A percentile compares a stretch with the other conserved stretches of the same genome.
These are phyloP conservation scores for Berkeleyomyces basicola DNA, from an alignment of 2,329 filamentous ascomycete genomes.

Conservation along the genomic window DNA sequence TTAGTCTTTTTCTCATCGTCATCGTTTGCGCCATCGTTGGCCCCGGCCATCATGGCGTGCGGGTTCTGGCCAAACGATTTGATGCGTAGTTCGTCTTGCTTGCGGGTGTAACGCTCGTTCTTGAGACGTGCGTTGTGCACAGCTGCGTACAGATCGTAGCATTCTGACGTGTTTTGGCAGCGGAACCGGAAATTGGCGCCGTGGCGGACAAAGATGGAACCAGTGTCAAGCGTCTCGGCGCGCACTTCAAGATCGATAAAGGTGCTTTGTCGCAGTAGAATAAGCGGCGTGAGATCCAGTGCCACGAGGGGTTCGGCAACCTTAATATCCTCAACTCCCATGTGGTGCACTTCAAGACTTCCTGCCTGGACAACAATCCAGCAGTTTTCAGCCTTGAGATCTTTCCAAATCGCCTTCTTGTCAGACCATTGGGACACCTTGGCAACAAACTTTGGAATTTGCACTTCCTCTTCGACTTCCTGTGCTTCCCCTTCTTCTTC, in stretches of 20 bases:
- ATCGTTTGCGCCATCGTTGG: slow-evolving; percentile 23
- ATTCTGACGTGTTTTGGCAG: slow-evolving; percentile 58
- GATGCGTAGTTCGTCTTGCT: slow-evolving; percentile 50
- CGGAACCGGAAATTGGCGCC: slow-evolving; percentile 78
- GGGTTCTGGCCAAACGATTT: slow-evolving; percentile 47
- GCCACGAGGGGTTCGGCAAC: slow-evolving; percentile 38
- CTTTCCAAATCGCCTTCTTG: slow-evolving; percentile 42
- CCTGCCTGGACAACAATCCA: slow-evolving; percentile 41
- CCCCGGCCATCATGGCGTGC: neutral
- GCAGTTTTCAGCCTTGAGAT: slow-evolving; percentile 34
- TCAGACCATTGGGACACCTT: slow-evolving; percentile 47
- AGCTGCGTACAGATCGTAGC: slow-evolving; percentile 63
- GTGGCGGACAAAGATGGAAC: slow-evolving; percentile 47
- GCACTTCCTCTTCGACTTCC: slow-evolving; percentile 20
- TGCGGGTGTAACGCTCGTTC: slow-evolving; percentile 69
- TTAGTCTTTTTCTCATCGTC: slow-evolving; percentile 20
- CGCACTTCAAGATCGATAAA: slow-evolving; percentile 87
- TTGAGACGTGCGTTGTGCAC: slow-evolving; percentile 83
- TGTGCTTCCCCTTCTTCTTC: neutral
- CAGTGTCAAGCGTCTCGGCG: slow-evolving; percentile 61
- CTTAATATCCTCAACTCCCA: slow-evolving; percentile 23
- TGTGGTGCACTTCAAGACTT: slow-evolving; percentile 38
- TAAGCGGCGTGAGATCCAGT: slow-evolving; percentile 78
- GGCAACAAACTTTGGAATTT: slow-evolving; percentile 32
- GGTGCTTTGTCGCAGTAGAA: slow-evolving; percentile 78